Percentiles rank a stretch among this genome's conserved stretches.
These are phyloP conservation scores for Arthrobotrys iridis DNA, from an alignment of 2,329 filamentous ascomycete genomes.

Conservation along the genomic window DNA sequence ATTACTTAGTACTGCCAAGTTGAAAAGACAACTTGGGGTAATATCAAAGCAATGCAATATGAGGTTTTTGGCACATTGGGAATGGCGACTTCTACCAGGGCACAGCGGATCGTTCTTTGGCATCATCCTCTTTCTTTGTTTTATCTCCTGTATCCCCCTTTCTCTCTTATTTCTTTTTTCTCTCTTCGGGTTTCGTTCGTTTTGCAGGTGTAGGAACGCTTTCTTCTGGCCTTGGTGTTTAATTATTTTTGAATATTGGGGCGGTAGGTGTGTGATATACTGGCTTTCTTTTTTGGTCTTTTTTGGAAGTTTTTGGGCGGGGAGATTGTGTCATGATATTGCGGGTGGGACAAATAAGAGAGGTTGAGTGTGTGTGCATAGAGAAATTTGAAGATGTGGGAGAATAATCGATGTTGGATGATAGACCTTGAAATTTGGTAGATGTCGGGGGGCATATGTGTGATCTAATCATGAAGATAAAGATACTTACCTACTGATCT, in stretches of 20 bases:
- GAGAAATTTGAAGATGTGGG: not conserved
- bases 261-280: conserved; percentile 11
- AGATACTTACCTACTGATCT: too few species aligned
- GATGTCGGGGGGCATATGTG: too few species aligned
- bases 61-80: conserved; percentile 11
- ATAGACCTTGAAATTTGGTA: too few species aligned
- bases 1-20: conserved; percentile 12
- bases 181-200: conserved; percentile 1
- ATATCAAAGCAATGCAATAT: conserved; percentile 12
- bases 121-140: not conserved
- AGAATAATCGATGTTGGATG: conserved; percentile 7
- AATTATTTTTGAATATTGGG: conserved; percentile 5
- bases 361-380: not conserved
- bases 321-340: not conserved
- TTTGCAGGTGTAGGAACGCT: conserved; percentile 1
- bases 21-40: not conserved
- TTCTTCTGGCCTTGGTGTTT: conserved; percentile 15
- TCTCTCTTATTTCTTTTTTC: conserved; percentile 6
- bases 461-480: too few species aligned
- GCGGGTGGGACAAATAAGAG: not conserved
- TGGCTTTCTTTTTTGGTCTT: not conserved
- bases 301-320: not conserved
- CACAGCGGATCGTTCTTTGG: not conserved
- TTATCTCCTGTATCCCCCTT: conserved; percentile 20
- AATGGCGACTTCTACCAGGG: not conserved